A percentile compares a stretch with the other conserved stretches of the same genome.
phyloP scores from a whole-genome alignment of 1,284 basidiomycete genomes.

The Termitomyces sp. region DNA sequence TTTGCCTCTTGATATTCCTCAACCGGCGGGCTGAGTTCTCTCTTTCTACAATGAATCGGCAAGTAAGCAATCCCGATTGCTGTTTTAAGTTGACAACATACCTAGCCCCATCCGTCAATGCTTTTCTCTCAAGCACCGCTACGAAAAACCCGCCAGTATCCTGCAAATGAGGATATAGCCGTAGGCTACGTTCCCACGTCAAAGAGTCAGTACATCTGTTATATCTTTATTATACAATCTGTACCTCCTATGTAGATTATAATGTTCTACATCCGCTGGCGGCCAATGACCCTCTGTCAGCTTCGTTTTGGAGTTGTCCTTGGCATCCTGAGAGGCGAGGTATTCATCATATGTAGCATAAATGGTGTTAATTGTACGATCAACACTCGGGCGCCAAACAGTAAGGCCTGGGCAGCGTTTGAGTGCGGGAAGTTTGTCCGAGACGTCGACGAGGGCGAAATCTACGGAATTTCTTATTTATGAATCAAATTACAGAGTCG shows the following conservation, averaged over 20 bases:
- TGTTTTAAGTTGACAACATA: not conserved
- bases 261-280: constrained; percentile 52
- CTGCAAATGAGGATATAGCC: constrained; percentile 93
- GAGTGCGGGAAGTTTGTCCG: constrained; percentile 65
- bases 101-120: constrained; percentile 8
- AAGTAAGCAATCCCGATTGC: not conserved
- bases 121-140: constrained; percentile 71
- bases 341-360: constrained; percentile 56
- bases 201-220: not conserved
- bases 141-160: constrained; percentile 98
- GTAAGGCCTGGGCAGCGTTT: constrained; percentile 72
- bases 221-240: constrained; percentile 19
- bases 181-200: constrained; percentile 45
- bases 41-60: constrained; percentile 4
- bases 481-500: not conserved
- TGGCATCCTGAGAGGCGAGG: constrained; percentile 42
- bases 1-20: constrained; percentile 19
- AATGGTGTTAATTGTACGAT: constrained; percentile 37
- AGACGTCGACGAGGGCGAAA: constrained; percentile 82
- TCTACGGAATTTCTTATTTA: constrained; percentile 34
- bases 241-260: constrained; percentile 71
- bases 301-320: constrained; percentile 45
- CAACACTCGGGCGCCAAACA: constrained; percentile 68
- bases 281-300: constrained; percentile 79
- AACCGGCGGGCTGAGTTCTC: constrained; percentile 18